Conservation (phyloP, 2,329 filamentous ascomycete species). For the Blastomyces emzantsi region DNA sequence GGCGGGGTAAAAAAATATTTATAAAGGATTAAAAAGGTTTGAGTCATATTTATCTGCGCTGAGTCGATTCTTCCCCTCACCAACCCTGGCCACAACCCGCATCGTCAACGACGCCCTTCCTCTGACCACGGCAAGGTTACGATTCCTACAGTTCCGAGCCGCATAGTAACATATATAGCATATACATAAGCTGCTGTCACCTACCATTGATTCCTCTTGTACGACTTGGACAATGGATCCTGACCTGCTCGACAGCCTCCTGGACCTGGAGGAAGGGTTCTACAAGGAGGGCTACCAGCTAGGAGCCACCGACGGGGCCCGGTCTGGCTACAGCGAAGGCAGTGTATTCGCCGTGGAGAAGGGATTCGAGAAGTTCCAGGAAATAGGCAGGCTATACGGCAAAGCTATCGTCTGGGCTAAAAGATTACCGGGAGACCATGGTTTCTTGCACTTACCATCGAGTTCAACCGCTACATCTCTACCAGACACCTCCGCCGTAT, state of each 20-base stretch:
- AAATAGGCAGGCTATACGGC: conserved; percentile 69
- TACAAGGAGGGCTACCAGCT: conserved; percentile 74
- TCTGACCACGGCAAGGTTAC: neutral
- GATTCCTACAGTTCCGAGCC: neutral
- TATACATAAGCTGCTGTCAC: neutral
- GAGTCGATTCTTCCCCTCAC: neutral
- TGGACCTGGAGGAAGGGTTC: conserved; percentile 58
- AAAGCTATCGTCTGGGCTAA: conserved; percentile 77
- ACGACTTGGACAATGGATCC: neutral
- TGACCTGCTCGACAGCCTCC: conserved; percentile 48
- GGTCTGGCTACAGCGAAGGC: conserved; percentile 76
- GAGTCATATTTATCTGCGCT: neutral
- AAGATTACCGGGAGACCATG: conserved; percentile 42
- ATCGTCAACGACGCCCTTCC: neutral
- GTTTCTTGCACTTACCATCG: conserved; percentile 7
- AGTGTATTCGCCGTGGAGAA: conserved; percentile 84
- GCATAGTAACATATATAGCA: neutral
- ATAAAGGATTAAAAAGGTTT: neutral
- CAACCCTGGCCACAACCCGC: neutral
- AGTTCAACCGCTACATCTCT: neutral
- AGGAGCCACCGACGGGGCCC: conserved; percentile 64
- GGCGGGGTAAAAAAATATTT: neutral
- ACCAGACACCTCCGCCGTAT: neutral
- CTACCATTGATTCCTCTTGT: neutral
- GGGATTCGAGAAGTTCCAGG: conserved; percentile 84